Evolutionary conservation across 208 protist genomes (phyloP).

Genomic region (Lotmaria passim): DNA sequence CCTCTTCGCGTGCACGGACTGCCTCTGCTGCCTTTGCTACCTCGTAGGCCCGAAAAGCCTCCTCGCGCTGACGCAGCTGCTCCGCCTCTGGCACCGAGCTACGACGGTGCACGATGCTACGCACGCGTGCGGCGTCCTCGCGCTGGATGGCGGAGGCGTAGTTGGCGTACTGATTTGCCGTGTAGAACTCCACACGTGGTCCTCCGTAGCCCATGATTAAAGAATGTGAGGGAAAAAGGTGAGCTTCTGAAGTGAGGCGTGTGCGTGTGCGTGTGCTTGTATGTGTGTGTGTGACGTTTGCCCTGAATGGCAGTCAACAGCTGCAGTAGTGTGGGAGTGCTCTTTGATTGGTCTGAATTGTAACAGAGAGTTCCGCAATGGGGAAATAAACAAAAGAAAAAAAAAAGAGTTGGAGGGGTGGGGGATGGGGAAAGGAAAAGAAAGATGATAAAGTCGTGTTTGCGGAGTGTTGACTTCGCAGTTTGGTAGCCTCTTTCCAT

Average conservation of each 20-base stretch:
- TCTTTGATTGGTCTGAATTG: no score
- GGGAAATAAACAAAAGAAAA: constrained; percentile 9
- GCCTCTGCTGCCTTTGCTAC: constrained; percentile 30
- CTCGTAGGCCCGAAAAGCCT: constrained; percentile 39
- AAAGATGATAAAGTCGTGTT: no score
- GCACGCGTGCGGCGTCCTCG: constrained; percentile 69
- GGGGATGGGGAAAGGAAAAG: no score
- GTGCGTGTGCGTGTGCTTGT: constrained; percentile 4
- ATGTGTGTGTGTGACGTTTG: not conserved
- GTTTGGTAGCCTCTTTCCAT: no score
- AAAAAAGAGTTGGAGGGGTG: constrained; percentile 7
- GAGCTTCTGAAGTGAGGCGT: not conserved
- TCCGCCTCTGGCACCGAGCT: constrained; percentile 24
- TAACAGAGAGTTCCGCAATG: no score
- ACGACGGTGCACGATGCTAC: constrained; percentile 39
- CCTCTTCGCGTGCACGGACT: constrained; percentile 20
- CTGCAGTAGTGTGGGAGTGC: no score
- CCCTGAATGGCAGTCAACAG: no score
- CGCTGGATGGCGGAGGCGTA: constrained; percentile 57
- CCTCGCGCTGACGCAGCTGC: constrained; percentile 34
- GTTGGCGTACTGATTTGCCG: constrained; percentile 62
- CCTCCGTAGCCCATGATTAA: constrained; percentile 58
- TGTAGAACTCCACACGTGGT: constrained; percentile 71
- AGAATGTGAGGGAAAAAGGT: constrained; percentile 1
- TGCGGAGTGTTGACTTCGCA: no score